phyloP scores from a whole-genome alignment of 208 protist species.

The Naegleria fowleri region DNA sequence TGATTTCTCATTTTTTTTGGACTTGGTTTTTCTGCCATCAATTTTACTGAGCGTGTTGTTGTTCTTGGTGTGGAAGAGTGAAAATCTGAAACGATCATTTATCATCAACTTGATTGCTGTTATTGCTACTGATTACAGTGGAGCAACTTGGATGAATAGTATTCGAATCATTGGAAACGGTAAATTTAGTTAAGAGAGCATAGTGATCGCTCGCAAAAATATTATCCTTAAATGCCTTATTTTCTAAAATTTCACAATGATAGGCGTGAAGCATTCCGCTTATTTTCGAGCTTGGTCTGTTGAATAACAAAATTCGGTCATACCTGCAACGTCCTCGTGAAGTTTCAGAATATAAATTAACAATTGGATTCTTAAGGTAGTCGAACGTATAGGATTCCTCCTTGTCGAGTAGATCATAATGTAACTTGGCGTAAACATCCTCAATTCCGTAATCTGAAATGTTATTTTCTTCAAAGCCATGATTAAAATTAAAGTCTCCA shows the following conservation, averaged over 20 bases:
- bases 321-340: background rate
- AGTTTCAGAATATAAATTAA: background rate
- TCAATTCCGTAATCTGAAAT: background rate
- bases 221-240: background rate
- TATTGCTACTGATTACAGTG: too few relatives aligned
- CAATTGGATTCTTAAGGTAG: background rate
- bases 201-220: background rate
- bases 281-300: background rate
- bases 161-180: background rate
- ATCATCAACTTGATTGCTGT: too few relatives aligned
- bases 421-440: background rate
- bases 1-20: too few relatives aligned
- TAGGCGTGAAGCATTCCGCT: background rate
- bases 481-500: background rate
- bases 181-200: background rate
- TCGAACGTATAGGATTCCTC: background rate
- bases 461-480: background rate
- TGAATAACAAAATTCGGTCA: background rate
- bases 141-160: too few relatives aligned
- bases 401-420: background rate
- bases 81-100: too few relatives aligned
- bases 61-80: too few relatives aligned
- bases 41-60: too few relatives aligned
- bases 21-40: too few relatives aligned
- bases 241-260: background rate